Evolutionary conservation across 2,329 filamentous ascomycete genomes (phyloP), one percentile per base, ranked within the genome.

Genomic region (Dactylellina cionopaga): DNA sequence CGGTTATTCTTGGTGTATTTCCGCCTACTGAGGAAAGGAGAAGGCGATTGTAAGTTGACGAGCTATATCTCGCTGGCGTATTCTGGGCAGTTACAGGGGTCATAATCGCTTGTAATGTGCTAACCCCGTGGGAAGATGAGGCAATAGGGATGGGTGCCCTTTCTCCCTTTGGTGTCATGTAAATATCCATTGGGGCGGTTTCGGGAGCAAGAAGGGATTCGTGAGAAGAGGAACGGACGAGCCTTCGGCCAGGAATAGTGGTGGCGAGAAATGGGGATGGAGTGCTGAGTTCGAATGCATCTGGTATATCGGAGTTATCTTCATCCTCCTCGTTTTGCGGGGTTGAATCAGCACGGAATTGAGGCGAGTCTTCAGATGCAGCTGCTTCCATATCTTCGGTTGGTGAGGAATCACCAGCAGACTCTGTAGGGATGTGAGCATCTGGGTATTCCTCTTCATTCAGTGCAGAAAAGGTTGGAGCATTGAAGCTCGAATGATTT

Each of bases 231-330:
- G 69, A 74, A 13, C 69, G 60, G 19, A 74, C 56, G 19, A 74
- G 69, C 24, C 55, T 62, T 19, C 69, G 41, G n/a, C 69, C 69
- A 17, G 69, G 69, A 11, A 74, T 74, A 11, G 69, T 74, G 5
- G 69, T 74, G 5, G 69, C 69, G n/a, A 74, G 69, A 33, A 56
- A 74, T 1, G 69, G 69, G 24, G 69, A 66, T 2, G 69, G 62
- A 1, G 62, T 74, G 51, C 62, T 68, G 22, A 68, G 62, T 25
- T 66, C 69, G 27, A 74, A 74, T 4, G 55, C 63, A 35, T 66
- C 69, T 5, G 69, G 55, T 13, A 74, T 55, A 39, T 74, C 69
- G 15, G 27, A 56, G n/a, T 55, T 24, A 2, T 52, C 59, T 17
- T 72, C 59, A 7, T 64, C 66, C 33, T 72, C 52, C 19, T 63